Evolutionary conservation across 2,329 filamentous ascomycete species (phyloP).

Genomic region (Aspergillus thermomutatus): DNA sequence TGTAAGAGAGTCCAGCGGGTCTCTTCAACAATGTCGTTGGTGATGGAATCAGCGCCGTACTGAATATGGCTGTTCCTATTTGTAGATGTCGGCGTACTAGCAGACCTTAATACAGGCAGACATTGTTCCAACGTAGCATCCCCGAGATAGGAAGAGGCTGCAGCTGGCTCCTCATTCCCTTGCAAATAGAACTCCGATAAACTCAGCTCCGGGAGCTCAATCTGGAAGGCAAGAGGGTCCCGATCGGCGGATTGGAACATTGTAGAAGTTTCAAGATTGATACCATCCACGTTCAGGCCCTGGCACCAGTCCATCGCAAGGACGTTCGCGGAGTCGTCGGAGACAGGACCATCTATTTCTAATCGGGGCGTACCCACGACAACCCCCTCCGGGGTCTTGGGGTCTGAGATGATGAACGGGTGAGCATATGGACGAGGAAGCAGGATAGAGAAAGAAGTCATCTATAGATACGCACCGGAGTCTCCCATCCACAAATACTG

Average conservation of each 20-base stretch:
- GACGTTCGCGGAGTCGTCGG: background rate
- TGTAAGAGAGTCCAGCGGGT: too few relatives aligned
- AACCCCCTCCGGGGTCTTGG: constrained; percentile 14
- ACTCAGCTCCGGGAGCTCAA: background rate
- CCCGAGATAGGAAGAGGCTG: too few relatives aligned
- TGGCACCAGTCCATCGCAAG: background rate
- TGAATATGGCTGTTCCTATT: too few relatives aligned
- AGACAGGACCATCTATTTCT: constrained; percentile 1
- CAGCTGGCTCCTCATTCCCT: too few relatives aligned
- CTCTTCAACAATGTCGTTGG: too few relatives aligned
- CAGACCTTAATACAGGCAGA: too few relatives aligned
- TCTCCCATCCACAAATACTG: constrained; percentile 7
- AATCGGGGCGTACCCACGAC: constrained; percentile 9
- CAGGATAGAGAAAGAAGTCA: background rate
- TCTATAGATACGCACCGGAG: constrained; percentile 6
- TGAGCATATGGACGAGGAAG: background rate
- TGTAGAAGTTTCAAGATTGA: background rate
- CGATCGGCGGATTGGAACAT: background rate
- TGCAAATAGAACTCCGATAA: too few relatives aligned
- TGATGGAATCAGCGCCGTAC: too few relatives aligned
- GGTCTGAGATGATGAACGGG: constrained; percentile 5
- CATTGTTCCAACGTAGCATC: too few relatives aligned
- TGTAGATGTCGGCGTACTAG: too few relatives aligned
- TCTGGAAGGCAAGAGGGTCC: background rate
- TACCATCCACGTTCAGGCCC: background rate